Evolutionary conservation across 495 filamentous ascomycete genomes (phyloP), one percentile per base, ranked within the genome.

Genomic region (Aspergillus haitiensis): DNA sequence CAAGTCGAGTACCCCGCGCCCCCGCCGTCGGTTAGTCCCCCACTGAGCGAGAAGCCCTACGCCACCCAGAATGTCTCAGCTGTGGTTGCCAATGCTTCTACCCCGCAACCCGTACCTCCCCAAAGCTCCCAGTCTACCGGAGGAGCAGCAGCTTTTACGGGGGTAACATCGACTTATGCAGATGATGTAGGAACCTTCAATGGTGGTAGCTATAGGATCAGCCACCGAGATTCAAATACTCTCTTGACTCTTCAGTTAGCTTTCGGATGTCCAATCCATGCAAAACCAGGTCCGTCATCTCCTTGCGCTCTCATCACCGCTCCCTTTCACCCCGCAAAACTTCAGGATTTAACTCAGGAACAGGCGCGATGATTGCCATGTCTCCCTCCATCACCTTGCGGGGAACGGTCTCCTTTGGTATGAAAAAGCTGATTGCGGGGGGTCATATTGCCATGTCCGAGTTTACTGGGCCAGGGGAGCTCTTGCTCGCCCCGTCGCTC

Each of bases 301-400:
- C n/a, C n/a, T n/a, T n/a, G n/a, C n/a, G n/a, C n/a, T n/a, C n/a
- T n/a, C n/a, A n/a, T n/a, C n/a, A n/a, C n/a, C n/a, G n/a, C n/a
- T n/a, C n/a, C n/a, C n/a, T n/a, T n/a, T n/a, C n/a, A n/a, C n/a
- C n/a, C n/a, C n/a, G n/a, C n/a, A n/a, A n/a, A n/a, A n/a, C n/a
- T n/a, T n/a, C n/a, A n/a, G n/a, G n/a, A n/a, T n/a, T n/a, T n/a
- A n/a, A n/a, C n/a, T n/a, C n/a, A n/a, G n/a, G n/a, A n/a, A n/a
- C n/a, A n/a, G n/a, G n/a, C n/a, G n/a, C n/a, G n/a, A n/a, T 98
- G 92, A 90, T 98, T 61, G 90, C 90, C 52, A 98, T 98, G 95
- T 91, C 91, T 9, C 87, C 91, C 6, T 88, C 87, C 3, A 82
- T 98, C 39, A 90, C 88, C 0, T 81, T 98, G 45, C 88, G 89